A percentile compares a stretch with the other conserved stretches of the same genome.
Evolutionary conservation across 2,329 filamentous ascomycete genomes (phyloP).

Genomic region (Fusarium ambrosium): DNA sequence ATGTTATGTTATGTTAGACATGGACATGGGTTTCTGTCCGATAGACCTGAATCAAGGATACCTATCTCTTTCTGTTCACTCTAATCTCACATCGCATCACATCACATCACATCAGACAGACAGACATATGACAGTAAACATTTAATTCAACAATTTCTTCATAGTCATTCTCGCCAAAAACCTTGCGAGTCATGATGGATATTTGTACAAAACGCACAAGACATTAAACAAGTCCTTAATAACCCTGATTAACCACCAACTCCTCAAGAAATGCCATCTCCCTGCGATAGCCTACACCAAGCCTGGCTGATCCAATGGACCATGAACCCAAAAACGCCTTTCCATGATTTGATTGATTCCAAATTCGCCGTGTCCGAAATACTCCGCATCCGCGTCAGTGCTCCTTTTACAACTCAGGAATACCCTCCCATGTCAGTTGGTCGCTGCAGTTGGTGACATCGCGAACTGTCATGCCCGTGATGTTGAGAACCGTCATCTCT

Average conservation of each 20-base stretch:
- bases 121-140: not conserved
- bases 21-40: slow-evolving; percentile 34
- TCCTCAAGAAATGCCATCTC: slow-evolving; percentile 43
- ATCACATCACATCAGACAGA: not conserved
- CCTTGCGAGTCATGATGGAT: slow-evolving; percentile 37
- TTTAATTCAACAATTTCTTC: slow-evolving; percentile 37
- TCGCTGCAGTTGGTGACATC: slow-evolving; percentile 56
- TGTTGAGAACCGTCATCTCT: slow-evolving; percentile 73
- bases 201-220: slow-evolving; percentile 34
- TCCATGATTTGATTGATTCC: slow-evolving; percentile 31
- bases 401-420: slow-evolving; percentile 47
- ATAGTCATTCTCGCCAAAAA: slow-evolving; percentile 39
- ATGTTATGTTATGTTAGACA: slow-evolving; percentile 37
- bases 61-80: slow-evolving; percentile 38
- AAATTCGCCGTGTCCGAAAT: slow-evolving; percentile 31
- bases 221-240: slow-evolving; percentile 26
- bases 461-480: slow-evolving; percentile 61
- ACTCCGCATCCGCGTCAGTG: slow-evolving; percentile 19
- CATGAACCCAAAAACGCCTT: slow-evolving; percentile 43
- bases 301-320: slow-evolving; percentile 29
- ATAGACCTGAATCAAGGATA: slow-evolving; percentile 49
- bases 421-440: slow-evolving; percentile 59
- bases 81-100: not conserved
- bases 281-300: slow-evolving; percentile 30
- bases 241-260: slow-evolving; percentile 36